phyloP scores from a whole-genome alignment of 108 stramenopile genomes.

The Asterionellopsis glacialis region DNA sequence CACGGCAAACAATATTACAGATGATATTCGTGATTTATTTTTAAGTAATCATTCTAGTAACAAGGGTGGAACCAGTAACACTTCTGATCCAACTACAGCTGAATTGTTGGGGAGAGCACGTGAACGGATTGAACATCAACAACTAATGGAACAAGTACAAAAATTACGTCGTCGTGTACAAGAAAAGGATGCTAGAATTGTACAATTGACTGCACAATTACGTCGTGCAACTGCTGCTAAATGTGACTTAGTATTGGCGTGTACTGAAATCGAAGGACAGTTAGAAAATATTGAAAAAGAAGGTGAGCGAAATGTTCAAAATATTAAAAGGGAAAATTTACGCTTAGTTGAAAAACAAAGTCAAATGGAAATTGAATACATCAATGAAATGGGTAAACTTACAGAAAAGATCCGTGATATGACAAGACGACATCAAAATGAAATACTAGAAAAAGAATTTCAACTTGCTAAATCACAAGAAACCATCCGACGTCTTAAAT shows the following conservation, averaged over 20 bases:
- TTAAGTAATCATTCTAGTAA: no score
- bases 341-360: conserved; percentile 25
- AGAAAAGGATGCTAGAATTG: conserved; percentile 35
- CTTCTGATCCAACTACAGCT: background rate
- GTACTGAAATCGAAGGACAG: conserved; percentile 41
- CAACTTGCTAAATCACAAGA: conserved; percentile 27
- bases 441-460: conserved; percentile 27
- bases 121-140: conserved; percentile 30
- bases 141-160: conserved; percentile 31
- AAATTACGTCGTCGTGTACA: conserved; percentile 19
- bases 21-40: no score
- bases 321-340: conserved; percentile 16
- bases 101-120: conserved; percentile 29
- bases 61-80: no score
- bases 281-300: conserved; percentile 8
- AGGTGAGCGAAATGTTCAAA: conserved; percentile 5
- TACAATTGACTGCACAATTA: conserved; percentile 37
- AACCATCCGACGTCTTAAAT: background rate
- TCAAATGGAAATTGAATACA: conserved; percentile 29
- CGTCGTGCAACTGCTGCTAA: conserved; percentile 44
- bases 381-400: conserved; percentile 41
- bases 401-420: conserved; percentile 17
- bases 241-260: conserved; percentile 49
- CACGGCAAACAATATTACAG: no score
- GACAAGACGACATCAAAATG: conserved; percentile 17